phyloP scores from a whole-genome alignment of 2,329 filamentous ascomycete species.

The Podosphaera aphanis region DNA sequence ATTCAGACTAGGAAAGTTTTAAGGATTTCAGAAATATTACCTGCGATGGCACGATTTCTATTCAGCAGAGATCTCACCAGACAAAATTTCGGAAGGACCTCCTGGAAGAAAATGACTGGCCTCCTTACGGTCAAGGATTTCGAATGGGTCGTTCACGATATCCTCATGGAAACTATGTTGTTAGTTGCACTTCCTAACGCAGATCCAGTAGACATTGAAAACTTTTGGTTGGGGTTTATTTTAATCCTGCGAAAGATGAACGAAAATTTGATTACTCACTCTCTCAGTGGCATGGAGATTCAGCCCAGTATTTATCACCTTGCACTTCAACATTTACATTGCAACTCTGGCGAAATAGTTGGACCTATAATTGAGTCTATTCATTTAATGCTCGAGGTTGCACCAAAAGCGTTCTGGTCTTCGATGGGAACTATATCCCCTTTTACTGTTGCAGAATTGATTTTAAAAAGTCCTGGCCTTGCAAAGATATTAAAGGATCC shows the following conservation, averaged over 20 bases:
- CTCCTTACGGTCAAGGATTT: slow-evolving; percentile 51
- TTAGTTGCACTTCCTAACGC: slow-evolving; percentile 31
- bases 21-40: slow-evolving; percentile 50
- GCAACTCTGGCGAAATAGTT: slow-evolving; percentile 32
- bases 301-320: slow-evolving; percentile 48
- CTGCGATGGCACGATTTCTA: slow-evolving; percentile 65
- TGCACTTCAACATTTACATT: slow-evolving; percentile 30
- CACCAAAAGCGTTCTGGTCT: slow-evolving; percentile 67
- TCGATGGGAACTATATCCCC: slow-evolving; percentile 63
- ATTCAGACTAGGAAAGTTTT: slow-evolving; percentile 61
- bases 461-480: slow-evolving; percentile 51
- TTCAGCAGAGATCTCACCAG: slow-evolving; percentile 48
- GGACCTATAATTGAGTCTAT: slow-evolving; percentile 48
- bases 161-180: slow-evolving; percentile 42
- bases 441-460: slow-evolving; percentile 58
- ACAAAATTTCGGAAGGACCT: slow-evolving; percentile 38
- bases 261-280: slow-evolving; percentile 51
- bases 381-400: slow-evolving; percentile 47
- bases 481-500: slow-evolving; percentile 37
- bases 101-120: slow-evolving; percentile 42
- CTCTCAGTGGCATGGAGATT: slow-evolving; percentile 55
- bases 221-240: slow-evolving; percentile 59
- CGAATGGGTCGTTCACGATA: slow-evolving; percentile 64
- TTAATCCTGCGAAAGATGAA: slow-evolving; percentile 53
- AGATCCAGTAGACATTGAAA: slow-evolving; percentile 30